These are phyloP conservation scores for Tylopilus sp. DNA, from an alignment of 1,284 basidiomycete genomes.

Conservation along the genomic window DNA sequence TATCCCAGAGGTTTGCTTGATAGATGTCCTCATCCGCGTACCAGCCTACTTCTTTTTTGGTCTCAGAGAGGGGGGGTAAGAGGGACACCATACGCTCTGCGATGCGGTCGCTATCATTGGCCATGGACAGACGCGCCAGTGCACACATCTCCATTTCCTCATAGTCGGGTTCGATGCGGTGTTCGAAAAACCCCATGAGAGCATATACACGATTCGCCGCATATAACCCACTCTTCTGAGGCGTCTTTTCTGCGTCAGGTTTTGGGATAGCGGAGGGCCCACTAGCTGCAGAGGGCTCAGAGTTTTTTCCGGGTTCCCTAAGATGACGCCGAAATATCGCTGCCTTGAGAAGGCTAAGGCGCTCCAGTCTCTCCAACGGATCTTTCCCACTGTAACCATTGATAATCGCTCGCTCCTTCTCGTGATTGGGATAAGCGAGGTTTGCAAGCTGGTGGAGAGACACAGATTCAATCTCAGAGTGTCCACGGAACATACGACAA, in stretches of 20 bases:
- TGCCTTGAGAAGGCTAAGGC: constrained; percentile 22
- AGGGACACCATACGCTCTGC: constrained; percentile 34
- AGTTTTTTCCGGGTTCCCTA: neutral
- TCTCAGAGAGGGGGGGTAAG: constrained; percentile 14
- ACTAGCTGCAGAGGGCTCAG: neutral
- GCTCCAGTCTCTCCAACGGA: constrained; percentile 26
- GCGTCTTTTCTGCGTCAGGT: too few relatives aligned
- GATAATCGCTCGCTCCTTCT: constrained; percentile 8
- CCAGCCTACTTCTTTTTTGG: constrained; percentile 13
- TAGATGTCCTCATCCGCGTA: constrained; percentile 31
- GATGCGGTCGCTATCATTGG: constrained; percentile 33
- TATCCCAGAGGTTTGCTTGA: constrained; percentile 29
- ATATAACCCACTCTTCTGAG: constrained; percentile 9
- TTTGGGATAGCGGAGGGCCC: too few relatives aligned
- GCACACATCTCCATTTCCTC: constrained; percentile 26
- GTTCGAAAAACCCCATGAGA: constrained; percentile 35
- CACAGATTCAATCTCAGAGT: constrained; percentile 1
- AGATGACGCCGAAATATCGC: constrained; percentile 29
- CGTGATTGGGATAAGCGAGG: constrained; percentile 16
- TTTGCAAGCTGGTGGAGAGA: constrained; percentile 23
- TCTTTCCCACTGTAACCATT: neutral
- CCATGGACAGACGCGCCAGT: constrained; percentile 32
- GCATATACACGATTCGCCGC: constrained; percentile 32
- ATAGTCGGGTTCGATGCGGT: constrained; percentile 26
- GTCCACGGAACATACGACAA: constrained; percentile 21